Conservation (phyloP, 495 filamentous ascomycete genomes). For the Hyaloscypha hepaticicola region DNA sequence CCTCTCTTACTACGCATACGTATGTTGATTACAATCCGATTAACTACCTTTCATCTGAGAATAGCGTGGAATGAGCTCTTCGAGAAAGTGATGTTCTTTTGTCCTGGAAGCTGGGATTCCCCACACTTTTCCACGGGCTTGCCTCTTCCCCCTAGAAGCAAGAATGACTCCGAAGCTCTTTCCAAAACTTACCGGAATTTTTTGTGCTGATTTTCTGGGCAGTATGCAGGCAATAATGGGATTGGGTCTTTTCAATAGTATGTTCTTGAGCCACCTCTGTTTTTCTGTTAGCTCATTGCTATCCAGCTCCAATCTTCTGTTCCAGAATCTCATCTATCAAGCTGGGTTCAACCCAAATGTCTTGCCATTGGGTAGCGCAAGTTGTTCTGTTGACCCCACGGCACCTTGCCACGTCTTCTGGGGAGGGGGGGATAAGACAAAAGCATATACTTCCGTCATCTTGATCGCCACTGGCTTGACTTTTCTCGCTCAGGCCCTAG, state of each 20-base stretch:
- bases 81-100: not conserved
- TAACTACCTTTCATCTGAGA: not conserved
- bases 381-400: slow-evolving; percentile 20
- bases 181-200: not conserved
- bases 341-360: slow-evolving; percentile 30
- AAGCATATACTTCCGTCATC: slow-evolving; percentile 29
- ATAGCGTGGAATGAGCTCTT: not conserved
- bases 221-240: slow-evolving; percentile 30
- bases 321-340: slow-evolving; percentile 33
- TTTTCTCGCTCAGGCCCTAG: slow-evolving; percentile 25
- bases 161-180: not conserved
- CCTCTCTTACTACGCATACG: slow-evolving; percentile 27
- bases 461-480: slow-evolving; percentile 29
- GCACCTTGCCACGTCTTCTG: slow-evolving; percentile 31
- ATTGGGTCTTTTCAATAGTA: slow-evolving; percentile 34
- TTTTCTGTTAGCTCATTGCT: not conserved
- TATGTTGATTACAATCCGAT: not conserved
- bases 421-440: slow-evolving; percentile 27
- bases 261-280: not conserved
- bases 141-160: too few relatives aligned
- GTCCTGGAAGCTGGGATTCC: too few relatives aligned
- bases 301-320: slow-evolving; percentile 28
- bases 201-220: not conserved
- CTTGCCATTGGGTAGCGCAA: slow-evolving; percentile 24
- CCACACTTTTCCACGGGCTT: too few relatives aligned